Conservation (phyloP, 257 asterid species). For the Phtheirospermum japonicum region DNA sequence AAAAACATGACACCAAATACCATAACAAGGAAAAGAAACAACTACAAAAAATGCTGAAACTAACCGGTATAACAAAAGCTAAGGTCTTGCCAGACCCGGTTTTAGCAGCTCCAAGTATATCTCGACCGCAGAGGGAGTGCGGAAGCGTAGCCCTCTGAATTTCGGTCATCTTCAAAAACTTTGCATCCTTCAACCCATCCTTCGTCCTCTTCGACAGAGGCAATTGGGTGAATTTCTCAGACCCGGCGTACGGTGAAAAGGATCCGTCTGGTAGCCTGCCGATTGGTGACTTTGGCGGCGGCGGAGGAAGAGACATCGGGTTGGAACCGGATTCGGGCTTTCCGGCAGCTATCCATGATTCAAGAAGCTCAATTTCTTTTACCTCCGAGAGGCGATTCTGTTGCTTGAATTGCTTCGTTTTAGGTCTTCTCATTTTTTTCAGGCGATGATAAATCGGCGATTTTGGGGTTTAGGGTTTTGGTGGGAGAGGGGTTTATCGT, state of each 20-base stretch:
- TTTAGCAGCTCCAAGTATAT: slow-evolving; percentile 95
- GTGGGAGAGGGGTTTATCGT: background rate
- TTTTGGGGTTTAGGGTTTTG: background rate
- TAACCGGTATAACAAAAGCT: slow-evolving; percentile 85
- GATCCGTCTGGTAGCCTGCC: slow-evolving; percentile 62
- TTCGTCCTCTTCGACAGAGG: slow-evolving; percentile 74
- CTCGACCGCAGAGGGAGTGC: slow-evolving; percentile 85
- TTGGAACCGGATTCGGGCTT: slow-evolving; percentile 74
- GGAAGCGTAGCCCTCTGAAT: slow-evolving; percentile 95
- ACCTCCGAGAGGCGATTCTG: slow-evolving; percentile 54
- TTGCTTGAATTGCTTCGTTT: slow-evolving; percentile 45
- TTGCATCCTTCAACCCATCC: slow-evolving; percentile 55
- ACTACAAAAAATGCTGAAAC: slow-evolving; percentile 13
- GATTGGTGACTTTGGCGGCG: slow-evolving; percentile 48
- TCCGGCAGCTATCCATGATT: slow-evolving; percentile 66
- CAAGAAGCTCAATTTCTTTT: slow-evolving; percentile 68
- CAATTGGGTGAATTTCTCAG: slow-evolving; percentile 58
- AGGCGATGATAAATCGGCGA: slow-evolving; percentile 4
- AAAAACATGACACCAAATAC: background rate
- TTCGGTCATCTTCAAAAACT: slow-evolving; percentile 66
- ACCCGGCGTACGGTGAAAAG: slow-evolving; percentile 69
- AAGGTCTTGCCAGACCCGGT: slow-evolving; percentile 96
- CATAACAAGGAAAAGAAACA: background rate
- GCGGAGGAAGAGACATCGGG: slow-evolving; percentile 60
- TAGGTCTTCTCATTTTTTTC: slow-evolving; percentile 48